Percentiles rank a stretch among this genome's conserved stretches.
Evolutionary conservation across 2,329 filamentous ascomycete species (phyloP).

Genomic region (Aspergillus transmontanensis): DNA sequence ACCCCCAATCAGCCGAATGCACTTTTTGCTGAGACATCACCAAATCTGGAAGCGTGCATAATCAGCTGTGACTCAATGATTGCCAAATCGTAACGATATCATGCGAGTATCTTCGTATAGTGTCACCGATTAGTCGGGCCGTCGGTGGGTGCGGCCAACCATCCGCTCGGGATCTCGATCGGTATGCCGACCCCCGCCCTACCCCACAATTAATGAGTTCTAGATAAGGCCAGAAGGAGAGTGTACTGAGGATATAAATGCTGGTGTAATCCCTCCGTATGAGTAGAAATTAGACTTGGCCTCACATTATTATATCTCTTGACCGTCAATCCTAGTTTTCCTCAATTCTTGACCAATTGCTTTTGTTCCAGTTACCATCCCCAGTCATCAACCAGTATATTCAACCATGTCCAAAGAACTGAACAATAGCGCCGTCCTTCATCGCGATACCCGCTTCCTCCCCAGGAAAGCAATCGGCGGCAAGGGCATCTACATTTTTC

Average conservation of each 20-base stretch:
- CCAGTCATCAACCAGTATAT: neutral
- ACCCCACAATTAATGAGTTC: slow-evolving; percentile 24
- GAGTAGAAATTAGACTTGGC: neutral
- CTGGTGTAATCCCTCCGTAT: neutral
- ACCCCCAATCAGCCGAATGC: neutral
- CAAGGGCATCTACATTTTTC: slow-evolving; percentile 54
- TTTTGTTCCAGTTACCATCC: neutral
- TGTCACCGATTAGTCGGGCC: slow-evolving; percentile 2
- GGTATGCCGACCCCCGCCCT: slow-evolving; percentile 32
- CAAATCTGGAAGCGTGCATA: too few relatives aligned
- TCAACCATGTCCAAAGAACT: neutral
- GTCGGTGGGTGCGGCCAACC: slow-evolving; percentile 27
- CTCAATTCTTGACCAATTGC: neutral
- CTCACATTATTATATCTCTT: neutral
- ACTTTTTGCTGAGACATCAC: neutral
- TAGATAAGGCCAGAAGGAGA: neutral
- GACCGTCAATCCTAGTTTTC: neutral
- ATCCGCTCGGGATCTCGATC: slow-evolving; percentile 30
- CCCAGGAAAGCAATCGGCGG: slow-evolving; percentile 54
- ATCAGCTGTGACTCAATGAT: too few relatives aligned
- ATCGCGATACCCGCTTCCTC: slow-evolving; percentile 52
- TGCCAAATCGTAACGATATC: neutral
- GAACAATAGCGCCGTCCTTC: slow-evolving; percentile 47
- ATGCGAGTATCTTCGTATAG: neutral
- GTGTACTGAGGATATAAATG: neutral